phyloP scores from a whole-genome alignment of 2,329 filamentous ascomycete genomes.

The Paraphoma chrysanthemicola region DNA sequence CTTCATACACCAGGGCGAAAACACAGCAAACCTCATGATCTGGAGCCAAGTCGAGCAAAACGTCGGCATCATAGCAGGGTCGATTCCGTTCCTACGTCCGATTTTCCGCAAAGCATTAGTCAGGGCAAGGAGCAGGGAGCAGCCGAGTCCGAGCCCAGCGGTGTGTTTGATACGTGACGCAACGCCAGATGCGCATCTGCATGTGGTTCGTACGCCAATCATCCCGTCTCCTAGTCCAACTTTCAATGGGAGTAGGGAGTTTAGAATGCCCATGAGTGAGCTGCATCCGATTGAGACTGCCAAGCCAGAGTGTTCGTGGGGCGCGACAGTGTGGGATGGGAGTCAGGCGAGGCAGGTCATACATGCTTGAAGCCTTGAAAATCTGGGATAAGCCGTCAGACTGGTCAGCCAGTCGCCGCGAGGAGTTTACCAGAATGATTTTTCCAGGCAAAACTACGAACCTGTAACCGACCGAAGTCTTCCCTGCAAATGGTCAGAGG shows the following conservation, averaged over 20 bases:
- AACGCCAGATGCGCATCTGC: slow-evolving; percentile 10
- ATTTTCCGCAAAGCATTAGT: slow-evolving; percentile 22
- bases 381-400: no score
- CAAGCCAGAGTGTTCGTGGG: slow-evolving; percentile 10
- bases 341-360: slow-evolving; percentile 16
- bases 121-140: slow-evolving; percentile 10
- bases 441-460: no score
- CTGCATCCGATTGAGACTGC: slow-evolving; percentile 24
- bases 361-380: not conserved
- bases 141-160: slow-evolving; percentile 19
- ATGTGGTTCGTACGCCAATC: slow-evolving; percentile 23
- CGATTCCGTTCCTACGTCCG: slow-evolving; percentile 40
- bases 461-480: no score
- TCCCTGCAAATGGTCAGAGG: no score
- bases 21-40: slow-evolving; percentile 30
- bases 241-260: slow-evolving; percentile 17
- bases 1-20: slow-evolving; percentile 17
- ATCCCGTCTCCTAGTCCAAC: slow-evolving; percentile 33
- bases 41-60: slow-evolving; percentile 44
- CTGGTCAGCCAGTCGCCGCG: no score
- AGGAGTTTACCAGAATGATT: no score
- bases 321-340: slow-evolving; percentile 19
- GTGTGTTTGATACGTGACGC: slow-evolving; percentile 13
- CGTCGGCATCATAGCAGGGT: slow-evolving; percentile 39
- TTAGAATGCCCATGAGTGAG: slow-evolving; percentile 17